Evolutionary conservation across 2,329 filamentous ascomycete species (phyloP).

Genomic region (Ramularia endophylla): DNA sequence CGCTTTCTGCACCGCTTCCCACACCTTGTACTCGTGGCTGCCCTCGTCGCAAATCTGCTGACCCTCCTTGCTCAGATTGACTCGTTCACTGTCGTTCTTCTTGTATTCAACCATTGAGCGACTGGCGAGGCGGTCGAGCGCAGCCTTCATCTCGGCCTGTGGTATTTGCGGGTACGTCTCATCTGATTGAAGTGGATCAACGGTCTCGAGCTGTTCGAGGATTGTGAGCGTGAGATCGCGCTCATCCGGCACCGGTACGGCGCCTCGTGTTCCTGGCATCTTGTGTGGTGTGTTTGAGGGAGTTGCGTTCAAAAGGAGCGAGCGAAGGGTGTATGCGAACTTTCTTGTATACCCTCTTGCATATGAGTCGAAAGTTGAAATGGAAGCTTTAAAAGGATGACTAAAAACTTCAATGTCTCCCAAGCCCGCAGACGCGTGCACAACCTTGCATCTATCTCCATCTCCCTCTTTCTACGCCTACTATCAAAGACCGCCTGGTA

Average conservation of each 20-base stretch:
- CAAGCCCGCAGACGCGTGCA: too few species aligned
- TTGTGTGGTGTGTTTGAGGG: background rate
- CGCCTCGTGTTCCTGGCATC: slow-evolving; percentile 33
- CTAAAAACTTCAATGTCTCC: too few species aligned
- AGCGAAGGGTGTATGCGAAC: too few species aligned
- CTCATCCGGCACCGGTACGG: slow-evolving; percentile 39
- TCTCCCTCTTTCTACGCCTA: too few species aligned
- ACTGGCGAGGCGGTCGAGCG: slow-evolving; percentile 77
- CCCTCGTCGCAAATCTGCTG: slow-evolving; percentile 60
- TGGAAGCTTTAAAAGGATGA: too few species aligned
- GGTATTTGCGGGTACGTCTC: slow-evolving; percentile 28
- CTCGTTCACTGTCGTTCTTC: slow-evolving; percentile 72
- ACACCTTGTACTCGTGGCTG: slow-evolving; percentile 48
- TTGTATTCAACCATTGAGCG: slow-evolving; percentile 85
- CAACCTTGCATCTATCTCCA: too few species aligned
- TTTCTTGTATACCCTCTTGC: too few species aligned
- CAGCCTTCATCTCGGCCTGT: slow-evolving; percentile 64
- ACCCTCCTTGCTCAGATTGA: slow-evolving; percentile 70
- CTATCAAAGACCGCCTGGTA: too few species aligned
- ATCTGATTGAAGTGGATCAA: slow-evolving; percentile 29
- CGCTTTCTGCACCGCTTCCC: slow-evolving; percentile 41
- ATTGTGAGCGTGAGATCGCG: slow-evolving; percentile 68
- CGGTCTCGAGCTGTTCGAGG: slow-evolving; percentile 58
- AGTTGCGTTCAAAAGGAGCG: too few species aligned
- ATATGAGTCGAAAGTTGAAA: too few species aligned